phyloP scores from a whole-genome alignment of 2,329 filamentous ascomycete genomes.

The Sarocladium kiliense region DNA sequence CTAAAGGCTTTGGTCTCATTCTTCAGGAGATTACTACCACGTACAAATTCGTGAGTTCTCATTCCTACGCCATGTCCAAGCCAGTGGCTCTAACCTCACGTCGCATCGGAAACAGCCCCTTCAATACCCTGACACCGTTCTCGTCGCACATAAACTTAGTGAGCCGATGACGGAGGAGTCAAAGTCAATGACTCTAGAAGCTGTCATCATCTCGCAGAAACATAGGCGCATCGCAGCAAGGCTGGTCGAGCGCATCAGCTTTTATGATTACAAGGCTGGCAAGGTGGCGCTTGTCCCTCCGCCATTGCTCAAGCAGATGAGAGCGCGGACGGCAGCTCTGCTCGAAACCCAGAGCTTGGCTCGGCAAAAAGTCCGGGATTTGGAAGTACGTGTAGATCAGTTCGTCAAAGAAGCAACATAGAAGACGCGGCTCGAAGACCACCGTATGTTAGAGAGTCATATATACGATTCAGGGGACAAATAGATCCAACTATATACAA shows the following conservation, averaged over 20 bases:
- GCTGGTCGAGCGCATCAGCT: constrained; percentile 70
- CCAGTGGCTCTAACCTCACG: neutral
- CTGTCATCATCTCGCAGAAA: constrained; percentile 67
- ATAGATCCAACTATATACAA: constrained; percentile 6
- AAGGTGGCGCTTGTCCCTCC: constrained; percentile 32
- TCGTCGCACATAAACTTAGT: constrained; percentile 75
- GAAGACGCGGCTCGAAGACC: neutral
- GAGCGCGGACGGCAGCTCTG: neutral
- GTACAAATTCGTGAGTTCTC: constrained; percentile 73
- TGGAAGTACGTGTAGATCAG: neutral
- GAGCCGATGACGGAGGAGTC: constrained; percentile 37
- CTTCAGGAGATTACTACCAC: constrained; percentile 74
- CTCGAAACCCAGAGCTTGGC: neutral
- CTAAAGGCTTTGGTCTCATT: constrained; percentile 66
- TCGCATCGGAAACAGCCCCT: constrained; percentile 54
- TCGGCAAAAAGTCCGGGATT: neutral
- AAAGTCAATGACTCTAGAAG: constrained; percentile 52
- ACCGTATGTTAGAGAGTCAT: neutral
- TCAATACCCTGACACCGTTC: constrained; percentile 75
- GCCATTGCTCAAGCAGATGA: constrained; percentile 35
- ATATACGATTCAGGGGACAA: neutral
- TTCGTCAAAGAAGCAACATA: neutral
- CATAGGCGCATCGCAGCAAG: constrained; percentile 68
- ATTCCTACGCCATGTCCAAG: neutral
- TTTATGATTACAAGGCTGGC: constrained; percentile 56